These are phyloP conservation scores for Ophiostoma pallidulum DNA, from an alignment of 2,329 filamentous ascomycete genomes.

Conservation along the genomic window DNA sequence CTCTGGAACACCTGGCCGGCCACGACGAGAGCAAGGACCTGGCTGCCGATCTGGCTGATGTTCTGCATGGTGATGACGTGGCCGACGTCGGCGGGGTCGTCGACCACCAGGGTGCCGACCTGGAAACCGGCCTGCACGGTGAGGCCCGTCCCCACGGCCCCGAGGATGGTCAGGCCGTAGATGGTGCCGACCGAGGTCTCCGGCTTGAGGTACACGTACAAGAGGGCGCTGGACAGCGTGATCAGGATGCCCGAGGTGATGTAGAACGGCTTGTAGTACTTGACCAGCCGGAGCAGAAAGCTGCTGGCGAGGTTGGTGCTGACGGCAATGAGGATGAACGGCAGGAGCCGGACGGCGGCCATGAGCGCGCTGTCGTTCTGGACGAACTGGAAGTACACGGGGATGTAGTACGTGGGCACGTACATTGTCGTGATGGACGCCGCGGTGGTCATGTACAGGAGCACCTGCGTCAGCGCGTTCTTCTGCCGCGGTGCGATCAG, in stretches of 20 bases:
- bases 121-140: slow-evolving; percentile 23
- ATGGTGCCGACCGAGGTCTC: slow-evolving; percentile 13
- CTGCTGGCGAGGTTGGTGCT: slow-evolving; percentile 5
- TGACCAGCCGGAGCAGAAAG: background rate
- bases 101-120: slow-evolving; percentile 19
- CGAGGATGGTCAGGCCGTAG: slow-evolving; percentile 18
- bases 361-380: slow-evolving; percentile 30
- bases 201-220: slow-evolving; percentile 17
- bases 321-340: slow-evolving; percentile 31
- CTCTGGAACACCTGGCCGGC: slow-evolving; percentile 20
- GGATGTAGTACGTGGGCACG: slow-evolving; percentile 41
- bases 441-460: slow-evolving; percentile 34
- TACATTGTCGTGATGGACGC: slow-evolving; percentile 29
- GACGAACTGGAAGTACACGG: slow-evolving; percentile 45
- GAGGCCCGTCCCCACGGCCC: slow-evolving; percentile 17
- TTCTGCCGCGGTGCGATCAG: slow-evolving; percentile 24
- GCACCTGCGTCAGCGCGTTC: slow-evolving; percentile 22
- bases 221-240: slow-evolving; percentile 15
- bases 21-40: slow-evolving; percentile 20
- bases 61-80: slow-evolving; percentile 22
- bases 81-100: slow-evolving; percentile 11
- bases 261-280: slow-evolving; percentile 18
- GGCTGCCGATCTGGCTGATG: slow-evolving; percentile 21
- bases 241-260: slow-evolving; percentile 15
- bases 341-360: slow-evolving; percentile 22